These are phyloP conservation scores for Rhinocladiella similis DNA, from an alignment of 2,329 filamentous ascomycete genomes.

Conservation along the genomic window DNA sequence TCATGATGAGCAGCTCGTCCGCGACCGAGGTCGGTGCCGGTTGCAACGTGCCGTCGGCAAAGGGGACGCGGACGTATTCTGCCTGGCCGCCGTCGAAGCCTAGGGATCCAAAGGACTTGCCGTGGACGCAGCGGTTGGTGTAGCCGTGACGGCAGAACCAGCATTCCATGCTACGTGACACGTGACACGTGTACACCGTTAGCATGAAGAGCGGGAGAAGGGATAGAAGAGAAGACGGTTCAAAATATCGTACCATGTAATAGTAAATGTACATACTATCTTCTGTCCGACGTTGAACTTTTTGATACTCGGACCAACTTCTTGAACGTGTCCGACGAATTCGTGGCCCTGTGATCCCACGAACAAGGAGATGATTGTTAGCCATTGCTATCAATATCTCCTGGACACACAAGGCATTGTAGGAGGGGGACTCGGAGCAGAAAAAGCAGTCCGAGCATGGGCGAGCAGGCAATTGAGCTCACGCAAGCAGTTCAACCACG, in stretches of 20 bases:
- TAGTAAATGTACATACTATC: constrained; percentile 54
- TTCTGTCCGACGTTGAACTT: constrained; percentile 50
- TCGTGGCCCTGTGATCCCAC: constrained; percentile 50
- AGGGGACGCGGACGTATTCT: constrained; percentile 55
- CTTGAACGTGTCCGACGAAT: constrained; percentile 51
- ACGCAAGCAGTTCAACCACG: too few species aligned
- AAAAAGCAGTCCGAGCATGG: too few species aligned
- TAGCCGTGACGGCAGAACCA: constrained; percentile 52
- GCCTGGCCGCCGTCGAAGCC: constrained; percentile 55
- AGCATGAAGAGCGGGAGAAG: background rate
- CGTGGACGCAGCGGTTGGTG: constrained; percentile 53
- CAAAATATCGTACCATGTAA: constrained; percentile 35
- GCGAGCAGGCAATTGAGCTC: too few species aligned
- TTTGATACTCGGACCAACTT: constrained; percentile 45
- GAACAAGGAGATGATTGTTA: background rate
- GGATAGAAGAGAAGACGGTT: background rate
- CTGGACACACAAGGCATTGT: background rate
- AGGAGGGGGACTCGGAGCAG: background rate
- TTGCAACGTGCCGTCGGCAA: constrained; percentile 51
- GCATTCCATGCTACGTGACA: constrained; percentile 55
- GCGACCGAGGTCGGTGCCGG: constrained; percentile 37
- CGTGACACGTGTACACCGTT: background rate
- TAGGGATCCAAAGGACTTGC: constrained; percentile 46
- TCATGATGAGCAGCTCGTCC: constrained; percentile 31
- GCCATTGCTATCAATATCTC: too few species aligned